phyloP scores from a whole-genome alignment of 2,329 filamentous ascomycete species.

The Fusarium sp. region DNA sequence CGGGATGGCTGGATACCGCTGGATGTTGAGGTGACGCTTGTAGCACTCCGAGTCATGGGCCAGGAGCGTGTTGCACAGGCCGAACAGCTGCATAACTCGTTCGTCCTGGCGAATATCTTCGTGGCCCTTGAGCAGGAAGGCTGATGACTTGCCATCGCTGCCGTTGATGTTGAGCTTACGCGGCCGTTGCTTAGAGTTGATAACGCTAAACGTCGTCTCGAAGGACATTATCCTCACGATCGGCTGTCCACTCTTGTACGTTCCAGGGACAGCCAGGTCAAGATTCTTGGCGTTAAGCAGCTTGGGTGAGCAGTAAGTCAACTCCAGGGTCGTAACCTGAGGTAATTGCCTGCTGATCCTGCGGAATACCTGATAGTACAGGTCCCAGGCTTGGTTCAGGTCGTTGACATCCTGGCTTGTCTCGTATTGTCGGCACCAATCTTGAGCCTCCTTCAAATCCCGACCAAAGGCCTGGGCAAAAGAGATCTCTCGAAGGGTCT shows the following conservation, averaged over 20 bases:
- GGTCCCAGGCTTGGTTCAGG: slow-evolving; percentile 97
- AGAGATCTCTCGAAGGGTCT: slow-evolving; percentile 94
- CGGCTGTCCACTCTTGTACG: slow-evolving; percentile 82
- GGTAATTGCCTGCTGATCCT: slow-evolving; percentile 94
- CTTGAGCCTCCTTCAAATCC: slow-evolving; percentile 92
- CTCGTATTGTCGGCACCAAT: slow-evolving; percentile 95
- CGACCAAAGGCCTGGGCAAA: slow-evolving; percentile 98
- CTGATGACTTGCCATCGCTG: slow-evolving; percentile 88
- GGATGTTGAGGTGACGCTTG: slow-evolving; percentile 96
- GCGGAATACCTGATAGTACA: slow-evolving; percentile 98
- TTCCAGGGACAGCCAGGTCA: slow-evolving; percentile 95
- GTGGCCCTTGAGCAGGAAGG: slow-evolving; percentile 96
- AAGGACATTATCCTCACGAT: slow-evolving; percentile 90
- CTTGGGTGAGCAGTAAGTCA: slow-evolving; percentile 97
- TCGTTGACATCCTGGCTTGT: slow-evolving; percentile 91
- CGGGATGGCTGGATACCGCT: slow-evolving; percentile 95
- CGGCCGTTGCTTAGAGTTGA: slow-evolving; percentile 96
- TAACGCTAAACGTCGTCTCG: slow-evolving; percentile 89
- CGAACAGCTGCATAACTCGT: slow-evolving; percentile 99
- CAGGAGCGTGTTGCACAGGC: slow-evolving; percentile 94
- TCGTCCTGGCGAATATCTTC: slow-evolving; percentile 99
- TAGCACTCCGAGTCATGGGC: slow-evolving; percentile 95
- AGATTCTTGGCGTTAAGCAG: slow-evolving; percentile 87
- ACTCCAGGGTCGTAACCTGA: slow-evolving; percentile 90
- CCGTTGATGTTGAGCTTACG: slow-evolving; percentile 89